A percentile compares a stretch with the other conserved stretches of the same genome.
Conservation (phyloP, 2,329 filamentous ascomycete genomes). For the Pyricularia grisea region DNA sequence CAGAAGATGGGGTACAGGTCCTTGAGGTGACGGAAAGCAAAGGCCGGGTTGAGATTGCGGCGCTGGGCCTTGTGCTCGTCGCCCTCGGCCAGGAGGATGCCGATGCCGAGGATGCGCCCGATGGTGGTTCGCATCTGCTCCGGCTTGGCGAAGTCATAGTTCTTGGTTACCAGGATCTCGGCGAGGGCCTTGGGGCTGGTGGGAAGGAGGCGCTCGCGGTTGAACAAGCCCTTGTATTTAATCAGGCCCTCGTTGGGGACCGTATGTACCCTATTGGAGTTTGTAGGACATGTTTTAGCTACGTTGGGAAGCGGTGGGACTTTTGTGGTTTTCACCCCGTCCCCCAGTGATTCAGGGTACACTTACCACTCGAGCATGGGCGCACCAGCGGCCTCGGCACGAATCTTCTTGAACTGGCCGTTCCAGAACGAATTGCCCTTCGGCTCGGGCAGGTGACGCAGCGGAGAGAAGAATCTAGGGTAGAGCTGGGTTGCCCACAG, state of each 20-base stretch:
- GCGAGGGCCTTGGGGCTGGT: conserved; percentile 55
- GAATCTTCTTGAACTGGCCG: conserved; percentile 36
- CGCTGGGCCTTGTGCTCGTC: conserved; percentile 79
- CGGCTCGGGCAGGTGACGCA: conserved; percentile 37
- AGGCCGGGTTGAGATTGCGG: conserved; percentile 72
- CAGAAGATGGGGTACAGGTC: conserved; percentile 79
- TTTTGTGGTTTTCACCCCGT: background rate
- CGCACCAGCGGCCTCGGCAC: conserved; percentile 26
- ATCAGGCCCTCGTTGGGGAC: conserved; percentile 62
- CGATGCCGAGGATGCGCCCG: conserved; percentile 57
- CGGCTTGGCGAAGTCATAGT: conserved; percentile 63
- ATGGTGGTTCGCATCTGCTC: conserved; percentile 41
- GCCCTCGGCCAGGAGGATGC: conserved; percentile 76
- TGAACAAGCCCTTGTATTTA: conserved; percentile 53
- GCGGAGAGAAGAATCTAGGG: conserved; percentile 38
- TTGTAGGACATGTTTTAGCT: background rate
- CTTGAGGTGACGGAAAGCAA: conserved; percentile 79
- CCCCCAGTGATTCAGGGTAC: background rate
- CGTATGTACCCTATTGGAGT: conserved; percentile 40
- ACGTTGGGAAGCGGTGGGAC: background rate
- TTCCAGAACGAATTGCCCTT: conserved; percentile 31
- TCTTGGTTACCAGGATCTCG: conserved; percentile 59
- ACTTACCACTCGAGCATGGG: conserved; percentile 39
- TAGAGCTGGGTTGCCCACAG: conserved; percentile 37
- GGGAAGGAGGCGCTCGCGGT: conserved; percentile 52